phyloP scores from a whole-genome alignment of 116 monocot species.

The Cymodocea nodosa region DNA sequence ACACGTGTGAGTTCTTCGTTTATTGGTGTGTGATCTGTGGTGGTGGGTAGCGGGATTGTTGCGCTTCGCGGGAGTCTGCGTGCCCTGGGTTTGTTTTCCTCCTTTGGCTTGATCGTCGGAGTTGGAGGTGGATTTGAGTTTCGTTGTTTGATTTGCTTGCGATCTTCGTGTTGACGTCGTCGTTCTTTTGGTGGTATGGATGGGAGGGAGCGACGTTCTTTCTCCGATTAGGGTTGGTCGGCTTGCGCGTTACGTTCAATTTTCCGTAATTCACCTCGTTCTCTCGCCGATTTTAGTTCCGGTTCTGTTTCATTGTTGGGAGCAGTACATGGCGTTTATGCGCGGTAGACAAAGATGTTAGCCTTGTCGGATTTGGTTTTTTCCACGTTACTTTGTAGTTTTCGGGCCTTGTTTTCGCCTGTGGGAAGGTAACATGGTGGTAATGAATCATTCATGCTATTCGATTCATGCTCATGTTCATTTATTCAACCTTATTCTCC shows the following conservation, averaged over 20 bases:
- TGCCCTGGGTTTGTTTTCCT: not conserved
- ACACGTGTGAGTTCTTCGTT: conserved; percentile 57
- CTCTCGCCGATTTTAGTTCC: not conserved
- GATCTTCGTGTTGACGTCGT: too few species aligned
- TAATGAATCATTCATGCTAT: not conserved
- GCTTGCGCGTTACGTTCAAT: not conserved
- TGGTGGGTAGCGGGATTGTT: not conserved
- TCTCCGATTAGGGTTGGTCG: too few species aligned
- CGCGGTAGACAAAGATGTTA: not conserved
- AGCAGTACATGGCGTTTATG: too few species aligned
- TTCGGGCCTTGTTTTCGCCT: not conserved
- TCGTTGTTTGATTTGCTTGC: too few species aligned
- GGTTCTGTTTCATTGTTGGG: not conserved
- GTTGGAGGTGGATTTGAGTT: too few species aligned
- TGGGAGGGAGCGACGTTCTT: too few species aligned
- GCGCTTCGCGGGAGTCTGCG: not conserved
- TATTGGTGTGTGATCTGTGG: too few species aligned
- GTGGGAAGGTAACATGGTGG: not conserved
- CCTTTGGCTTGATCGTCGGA: not conserved
- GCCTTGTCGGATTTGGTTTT: too few species aligned
- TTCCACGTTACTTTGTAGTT: too few species aligned
- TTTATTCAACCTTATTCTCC: too few species aligned
- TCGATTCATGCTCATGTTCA: too few species aligned
- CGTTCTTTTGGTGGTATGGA: too few species aligned
- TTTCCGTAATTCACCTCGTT: not conserved